Conservation (phyloP, 1,284 basidiomycete genomes). For the Chondrostereum purpureum region DNA sequence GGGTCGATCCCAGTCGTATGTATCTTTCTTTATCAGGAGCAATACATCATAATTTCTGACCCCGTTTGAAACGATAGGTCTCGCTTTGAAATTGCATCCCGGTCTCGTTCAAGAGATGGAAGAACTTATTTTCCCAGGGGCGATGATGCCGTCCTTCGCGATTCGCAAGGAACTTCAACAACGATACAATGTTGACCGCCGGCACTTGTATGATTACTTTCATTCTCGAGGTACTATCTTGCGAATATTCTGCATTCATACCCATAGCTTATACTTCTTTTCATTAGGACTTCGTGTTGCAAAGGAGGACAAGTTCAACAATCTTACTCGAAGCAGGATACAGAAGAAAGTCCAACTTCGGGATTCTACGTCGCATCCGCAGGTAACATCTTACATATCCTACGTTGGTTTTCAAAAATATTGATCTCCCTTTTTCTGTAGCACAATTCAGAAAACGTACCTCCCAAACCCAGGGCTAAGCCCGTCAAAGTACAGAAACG, state of each 20-base stretch:
- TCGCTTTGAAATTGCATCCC: conserved; percentile 57
- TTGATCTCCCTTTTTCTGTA: too few species aligned
- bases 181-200: conserved; percentile 58
- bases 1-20: neutral
- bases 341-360: neutral
- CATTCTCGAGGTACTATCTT: conserved; percentile 41
- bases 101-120: conserved; percentile 65
- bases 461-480: neutral
- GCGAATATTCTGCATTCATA: neutral
- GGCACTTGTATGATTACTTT: conserved; percentile 74
- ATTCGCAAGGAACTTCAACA: conserved; percentile 61
- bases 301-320: conserved; percentile 6
- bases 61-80: conserved; percentile 28
- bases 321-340: neutral
- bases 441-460: neutral
- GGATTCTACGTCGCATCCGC: too few species aligned
- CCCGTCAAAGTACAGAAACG: neutral
- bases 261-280: neutral
- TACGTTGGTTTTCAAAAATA: too few species aligned
- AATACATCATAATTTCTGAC: neutral
- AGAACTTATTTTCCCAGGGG: conserved; percentile 56
- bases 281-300: conserved; percentile 1
- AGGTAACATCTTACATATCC: neutral
- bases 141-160: conserved; percentile 66
- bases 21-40: too few species aligned